Conservation (phyloP, 176 grass and related monocot genomes). For the Otatea glauca region DNA sequence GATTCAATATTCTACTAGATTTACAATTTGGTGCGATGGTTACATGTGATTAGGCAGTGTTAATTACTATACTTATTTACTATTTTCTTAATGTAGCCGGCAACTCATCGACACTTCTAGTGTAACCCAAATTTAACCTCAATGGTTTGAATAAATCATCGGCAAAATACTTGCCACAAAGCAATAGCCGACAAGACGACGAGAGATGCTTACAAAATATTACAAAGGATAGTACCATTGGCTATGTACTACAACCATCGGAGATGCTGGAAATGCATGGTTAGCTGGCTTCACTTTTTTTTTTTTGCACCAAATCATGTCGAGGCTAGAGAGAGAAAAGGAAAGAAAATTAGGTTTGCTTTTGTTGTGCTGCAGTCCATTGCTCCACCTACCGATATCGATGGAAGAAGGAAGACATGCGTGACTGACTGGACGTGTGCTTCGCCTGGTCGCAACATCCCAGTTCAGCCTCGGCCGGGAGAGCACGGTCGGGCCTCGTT, state of each 20-base stretch:
- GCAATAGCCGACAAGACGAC: too few species aligned
- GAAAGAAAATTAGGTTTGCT: neutral
- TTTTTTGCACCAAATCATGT: too few species aligned
- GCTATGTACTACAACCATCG: too few species aligned
- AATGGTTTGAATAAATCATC: neutral
- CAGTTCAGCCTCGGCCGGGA: neutral
- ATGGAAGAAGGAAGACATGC: neutral
- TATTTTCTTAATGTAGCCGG: neutral
- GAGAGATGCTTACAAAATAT: too few species aligned
- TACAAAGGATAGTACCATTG: too few species aligned
- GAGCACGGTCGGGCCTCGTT: neutral
- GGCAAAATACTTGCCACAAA: neutral
- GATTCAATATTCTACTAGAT: neutral
- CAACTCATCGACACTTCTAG: neutral
- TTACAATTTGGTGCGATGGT: neutral
- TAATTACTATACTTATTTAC: neutral
- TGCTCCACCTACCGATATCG: neutral
- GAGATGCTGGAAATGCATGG: too few species aligned
- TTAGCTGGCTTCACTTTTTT: too few species aligned
- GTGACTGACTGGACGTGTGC: neutral
- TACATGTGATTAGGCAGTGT: neutral
- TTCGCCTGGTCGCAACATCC: constrained; percentile 30
- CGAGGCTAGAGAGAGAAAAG: neutral
- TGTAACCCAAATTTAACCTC: neutral
- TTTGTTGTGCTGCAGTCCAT: neutral